These are phyloP conservation scores for Pseudogymnoascus sp. DNA, from an alignment of 2,329 filamentous ascomycete genomes.

Conservation along the genomic window DNA sequence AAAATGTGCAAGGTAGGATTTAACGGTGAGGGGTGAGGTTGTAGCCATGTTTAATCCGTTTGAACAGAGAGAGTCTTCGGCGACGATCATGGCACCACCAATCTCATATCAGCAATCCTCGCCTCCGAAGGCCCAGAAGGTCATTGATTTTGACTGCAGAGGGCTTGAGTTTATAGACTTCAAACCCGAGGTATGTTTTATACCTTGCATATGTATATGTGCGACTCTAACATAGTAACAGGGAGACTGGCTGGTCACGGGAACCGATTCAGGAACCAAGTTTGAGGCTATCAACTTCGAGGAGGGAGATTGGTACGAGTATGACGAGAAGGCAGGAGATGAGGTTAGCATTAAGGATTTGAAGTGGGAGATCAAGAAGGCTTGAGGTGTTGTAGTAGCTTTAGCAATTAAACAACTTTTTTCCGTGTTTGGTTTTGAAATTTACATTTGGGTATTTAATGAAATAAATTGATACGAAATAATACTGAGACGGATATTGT, in stretches of 20 bases:
- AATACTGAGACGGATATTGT: neutral
- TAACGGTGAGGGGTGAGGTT: neutral
- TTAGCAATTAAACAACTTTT: neutral
- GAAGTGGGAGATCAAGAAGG: constrained; percentile 64
- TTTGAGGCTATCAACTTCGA: constrained; percentile 74
- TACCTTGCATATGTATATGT: neutral
- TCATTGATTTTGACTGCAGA: constrained; percentile 88
- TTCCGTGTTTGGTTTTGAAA: neutral
- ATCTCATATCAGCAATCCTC: constrained; percentile 62
- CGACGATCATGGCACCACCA: constrained; percentile 69
- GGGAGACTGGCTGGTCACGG: constrained; percentile 86
- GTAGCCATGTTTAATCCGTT: constrained; percentile 2
- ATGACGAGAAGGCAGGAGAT: constrained; percentile 85
- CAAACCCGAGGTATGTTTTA: constrained; percentile 64
- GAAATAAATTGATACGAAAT: neutral
- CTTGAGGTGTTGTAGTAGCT: constrained; percentile 14
- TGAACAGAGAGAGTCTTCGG: constrained; percentile 69
- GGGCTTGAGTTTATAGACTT: constrained; percentile 90
- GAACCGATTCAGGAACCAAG: constrained; percentile 68
- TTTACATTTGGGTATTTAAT: neutral
- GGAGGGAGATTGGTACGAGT: constrained; percentile 97
- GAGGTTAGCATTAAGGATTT: constrained; percentile 90
- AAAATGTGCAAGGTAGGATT: constrained; percentile 83
- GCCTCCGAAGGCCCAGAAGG: constrained; percentile 65
- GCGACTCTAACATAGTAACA: constrained; percentile 30